Base-by-base conservation (phyloP, 2,329 filamentous ascomycete species). In the Penicillium brevicompactum region DNA sequence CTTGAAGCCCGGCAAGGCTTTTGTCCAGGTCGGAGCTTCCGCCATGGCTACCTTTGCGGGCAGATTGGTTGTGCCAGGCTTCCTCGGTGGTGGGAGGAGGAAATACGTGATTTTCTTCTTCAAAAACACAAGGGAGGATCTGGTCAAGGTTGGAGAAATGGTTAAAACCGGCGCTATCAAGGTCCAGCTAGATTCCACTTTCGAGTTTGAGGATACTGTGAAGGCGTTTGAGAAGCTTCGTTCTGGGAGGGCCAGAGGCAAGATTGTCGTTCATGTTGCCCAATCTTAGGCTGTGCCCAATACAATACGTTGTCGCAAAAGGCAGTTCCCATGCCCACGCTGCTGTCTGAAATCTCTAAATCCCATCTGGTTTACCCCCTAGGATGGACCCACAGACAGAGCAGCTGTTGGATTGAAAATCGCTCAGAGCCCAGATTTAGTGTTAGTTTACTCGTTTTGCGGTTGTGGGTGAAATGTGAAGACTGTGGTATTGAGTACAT, bases 141-240 rank as follows among this genome's bases (percentile, higher is more conserved):
- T 86, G 41, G 74, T 62, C 22, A 70, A 78, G 64, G 67, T 89
- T 47, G 84, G 69, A 0, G 64, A 74, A 46, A 85, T 81, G 83
- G 76, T 88, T 69, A 68, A 73, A 18, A 80, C 86, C 62, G 84
- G 83, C 1, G 87, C 84, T 67, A 60, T 89, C 31, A 82, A 77
- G 70, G 68, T 78, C 0, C 75, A 84, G 0, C 70, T 87, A 38
- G 85, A 87, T 63, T 73, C 79, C 53, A 74, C 75, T 1, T 86
- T 80, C 59, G 72, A 76, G 11, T 83, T 84, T 65, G 82, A 84
- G 48, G 78, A 87, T 53, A 80, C 77, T 2, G 77, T 80, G 1
- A 77, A 80, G 63, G 86, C 84, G 5, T 85, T 82, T 67, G 78
- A 80, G 67, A 84, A 78, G 65, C 63, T 87, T 63, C 85, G 82